A percentile compares a stretch with the other conserved stretches of the same genome.
These are phyloP conservation scores for Boechera divaricarpa DNA, from an alignment of 345 rosid genomes.

Conservation along the genomic window DNA sequence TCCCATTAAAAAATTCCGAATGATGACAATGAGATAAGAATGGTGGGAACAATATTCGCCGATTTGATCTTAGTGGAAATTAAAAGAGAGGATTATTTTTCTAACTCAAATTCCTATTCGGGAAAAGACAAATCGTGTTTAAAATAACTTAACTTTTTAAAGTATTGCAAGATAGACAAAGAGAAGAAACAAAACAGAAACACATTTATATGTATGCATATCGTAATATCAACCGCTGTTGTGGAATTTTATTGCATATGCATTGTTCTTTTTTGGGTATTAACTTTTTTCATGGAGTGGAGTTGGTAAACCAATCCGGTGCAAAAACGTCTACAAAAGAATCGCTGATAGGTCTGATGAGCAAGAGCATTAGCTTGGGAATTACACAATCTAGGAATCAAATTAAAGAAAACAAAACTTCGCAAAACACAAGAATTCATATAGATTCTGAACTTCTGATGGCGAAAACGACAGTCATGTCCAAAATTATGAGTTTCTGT, in stretches of 20 bases:
- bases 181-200: neutral
- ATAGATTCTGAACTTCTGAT: neutral
- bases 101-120: constrained; percentile 34
- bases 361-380: neutral
- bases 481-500: neutral
- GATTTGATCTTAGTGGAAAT: constrained; percentile 45
- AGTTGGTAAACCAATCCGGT: neutral
- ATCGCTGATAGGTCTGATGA: neutral
- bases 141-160: neutral
- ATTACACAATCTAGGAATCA: neutral
- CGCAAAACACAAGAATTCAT: neutral
- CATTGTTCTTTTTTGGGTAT: neutral
- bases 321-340: neutral
- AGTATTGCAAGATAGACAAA: neutral
- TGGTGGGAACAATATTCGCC: constrained; percentile 43
- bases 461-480: neutral
- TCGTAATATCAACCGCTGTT: neutral
- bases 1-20: neutral
- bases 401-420: neutral
- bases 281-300: neutral
- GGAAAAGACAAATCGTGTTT: constrained; percentile 25
- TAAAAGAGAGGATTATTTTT: neutral
- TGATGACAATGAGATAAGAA: constrained; percentile 45
- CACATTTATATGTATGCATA: neutral
- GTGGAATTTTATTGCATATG: neutral